Percentiles rank a stretch among this genome's conserved stretches.
phyloP scores from a whole-genome alignment of 257 asterid species.

The Capsicum pubescens region DNA sequence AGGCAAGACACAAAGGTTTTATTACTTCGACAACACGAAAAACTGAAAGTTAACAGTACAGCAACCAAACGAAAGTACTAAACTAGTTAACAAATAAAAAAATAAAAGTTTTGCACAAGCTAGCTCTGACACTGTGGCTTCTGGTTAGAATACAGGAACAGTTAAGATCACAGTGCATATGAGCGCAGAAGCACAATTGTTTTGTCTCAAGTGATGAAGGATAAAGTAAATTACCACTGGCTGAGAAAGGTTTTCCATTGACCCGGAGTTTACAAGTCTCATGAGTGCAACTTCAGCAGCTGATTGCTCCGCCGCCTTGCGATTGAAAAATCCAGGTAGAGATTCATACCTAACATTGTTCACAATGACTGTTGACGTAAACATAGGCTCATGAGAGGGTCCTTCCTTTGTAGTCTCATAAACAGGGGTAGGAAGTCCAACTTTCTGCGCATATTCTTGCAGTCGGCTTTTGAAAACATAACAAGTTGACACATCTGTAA shows the following conservation, averaged over 20 bases:
- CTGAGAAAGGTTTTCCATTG: constrained; percentile 56
- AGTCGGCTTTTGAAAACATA: constrained; percentile 90
- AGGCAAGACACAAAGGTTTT: not conserved
- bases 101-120: not conserved
- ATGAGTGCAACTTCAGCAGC: constrained; percentile 98
- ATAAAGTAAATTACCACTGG: constrained; percentile 67
- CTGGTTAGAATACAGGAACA: constrained; percentile 8
- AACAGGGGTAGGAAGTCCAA: constrained; percentile 72
- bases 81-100: not conserved
- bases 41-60: not conserved
- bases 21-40: not conserved
- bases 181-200: not conserved
- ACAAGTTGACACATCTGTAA: constrained; percentile 76
- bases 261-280: constrained; percentile 54
- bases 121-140: not conserved
- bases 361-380: constrained; percentile 79
- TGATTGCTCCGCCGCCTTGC: constrained; percentile 97
- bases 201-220: constrained; percentile 1
- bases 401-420: constrained; percentile 90
- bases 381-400: constrained; percentile 87
- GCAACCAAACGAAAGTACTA: not conserved
- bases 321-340: constrained; percentile 86
- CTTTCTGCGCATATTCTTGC: constrained; percentile 94
- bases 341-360: constrained; percentile 75
- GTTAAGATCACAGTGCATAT: not conserved